A percentile compares a stretch with the other conserved stretches of the same genome.
Evolutionary conservation across 164 flowering plant species (phyloP).

Genomic region (Macadamia integrifolia): DNA sequence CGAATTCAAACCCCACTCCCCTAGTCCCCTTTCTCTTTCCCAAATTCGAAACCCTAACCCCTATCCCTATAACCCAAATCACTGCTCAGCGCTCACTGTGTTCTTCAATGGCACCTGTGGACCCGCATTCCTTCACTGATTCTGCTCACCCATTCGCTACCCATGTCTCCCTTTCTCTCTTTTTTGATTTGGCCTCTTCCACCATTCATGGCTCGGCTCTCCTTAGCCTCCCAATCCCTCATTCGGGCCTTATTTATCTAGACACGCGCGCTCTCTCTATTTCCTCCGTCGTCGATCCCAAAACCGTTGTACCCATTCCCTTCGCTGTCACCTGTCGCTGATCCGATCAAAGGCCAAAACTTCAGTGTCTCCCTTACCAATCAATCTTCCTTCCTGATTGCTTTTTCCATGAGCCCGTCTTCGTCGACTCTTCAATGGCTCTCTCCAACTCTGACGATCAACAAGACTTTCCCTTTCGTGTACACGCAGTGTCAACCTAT

Average conservation of each 20-base stretch:
- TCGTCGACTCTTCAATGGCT: constrained; percentile 96
- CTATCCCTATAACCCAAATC: no score
- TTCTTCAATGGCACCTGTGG: constrained; percentile 61
- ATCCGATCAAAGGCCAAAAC: constrained; percentile 50
- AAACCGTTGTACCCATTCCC: constrained; percentile 50
- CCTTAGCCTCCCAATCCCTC: constrained; percentile 51
- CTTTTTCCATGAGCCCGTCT: constrained; percentile 45
- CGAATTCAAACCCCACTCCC: no score
- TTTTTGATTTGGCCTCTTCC: constrained; percentile 71
- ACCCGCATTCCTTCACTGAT: constrained; percentile 88
- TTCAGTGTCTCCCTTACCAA: constrained; percentile 47
- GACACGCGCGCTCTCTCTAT: constrained; percentile 75
- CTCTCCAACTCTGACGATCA: constrained; percentile 67
- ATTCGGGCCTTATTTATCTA: constrained; percentile 62
- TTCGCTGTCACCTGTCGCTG: constrained; percentile 34
- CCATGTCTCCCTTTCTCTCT: constrained; percentile 71
- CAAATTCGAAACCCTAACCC: no score
- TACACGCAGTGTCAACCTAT: constrained; percentile 94
- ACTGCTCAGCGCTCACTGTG: no score
- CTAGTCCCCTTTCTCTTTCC: no score
- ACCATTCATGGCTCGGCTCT: constrained; percentile 61
- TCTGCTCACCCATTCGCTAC: constrained; percentile 74
- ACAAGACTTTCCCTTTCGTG: constrained; percentile 58
- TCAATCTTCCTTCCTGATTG: constrained; percentile 42
- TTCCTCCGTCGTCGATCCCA: constrained; percentile 45